phyloP scores from a whole-genome alignment of 192 early-diverging fungal species.

The Podochytrium sp. region DNA sequence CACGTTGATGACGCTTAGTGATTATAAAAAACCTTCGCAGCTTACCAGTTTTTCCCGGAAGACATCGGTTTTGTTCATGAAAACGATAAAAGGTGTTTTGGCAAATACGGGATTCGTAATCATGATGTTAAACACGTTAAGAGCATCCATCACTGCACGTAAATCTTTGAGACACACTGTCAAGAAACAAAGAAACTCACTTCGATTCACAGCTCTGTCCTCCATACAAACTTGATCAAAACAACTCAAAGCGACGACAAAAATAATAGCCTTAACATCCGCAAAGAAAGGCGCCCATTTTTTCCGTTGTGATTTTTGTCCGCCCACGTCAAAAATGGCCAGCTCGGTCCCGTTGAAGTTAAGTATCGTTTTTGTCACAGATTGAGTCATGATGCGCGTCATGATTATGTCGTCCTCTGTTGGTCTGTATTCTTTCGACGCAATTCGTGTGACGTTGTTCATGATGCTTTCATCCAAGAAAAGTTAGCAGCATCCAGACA shows the following conservation, averaged over 20 bases:
- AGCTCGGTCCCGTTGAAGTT: constrained; percentile 47
- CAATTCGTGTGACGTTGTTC: constrained; percentile 50
- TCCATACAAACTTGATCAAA: constrained; percentile 63
- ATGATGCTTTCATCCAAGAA: constrained; percentile 16
- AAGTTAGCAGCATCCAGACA: not conserved
- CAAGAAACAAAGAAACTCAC: constrained; percentile 8
- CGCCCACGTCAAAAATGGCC: constrained; percentile 69
- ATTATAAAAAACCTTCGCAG: constrained; percentile 49
- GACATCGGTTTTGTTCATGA: constrained; percentile 69
- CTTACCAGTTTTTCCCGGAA: constrained; percentile 54
- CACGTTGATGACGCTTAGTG: constrained; percentile 52
- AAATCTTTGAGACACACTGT: not conserved
- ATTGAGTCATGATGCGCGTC: constrained; percentile 65
- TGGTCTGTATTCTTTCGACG: constrained; percentile 53
- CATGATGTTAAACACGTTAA: constrained; percentile 39
- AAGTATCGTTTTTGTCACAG: constrained; percentile 68
- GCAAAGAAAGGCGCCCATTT: constrained; percentile 71
- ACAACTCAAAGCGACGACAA: constrained; percentile 58
- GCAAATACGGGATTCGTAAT: constrained; percentile 44
- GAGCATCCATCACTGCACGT: constrained; percentile 36
- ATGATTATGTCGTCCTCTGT: constrained; percentile 69
- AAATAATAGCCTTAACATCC: constrained; percentile 65
- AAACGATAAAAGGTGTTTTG: constrained; percentile 58
- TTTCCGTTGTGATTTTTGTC: constrained; percentile 59
- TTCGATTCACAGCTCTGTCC: constrained; percentile 53